Percentiles rank a stretch among this genome's conserved stretches.
phyloP scores from a whole-genome alignment of 139 green algal genomes.

The Closterium sp. region DNA sequence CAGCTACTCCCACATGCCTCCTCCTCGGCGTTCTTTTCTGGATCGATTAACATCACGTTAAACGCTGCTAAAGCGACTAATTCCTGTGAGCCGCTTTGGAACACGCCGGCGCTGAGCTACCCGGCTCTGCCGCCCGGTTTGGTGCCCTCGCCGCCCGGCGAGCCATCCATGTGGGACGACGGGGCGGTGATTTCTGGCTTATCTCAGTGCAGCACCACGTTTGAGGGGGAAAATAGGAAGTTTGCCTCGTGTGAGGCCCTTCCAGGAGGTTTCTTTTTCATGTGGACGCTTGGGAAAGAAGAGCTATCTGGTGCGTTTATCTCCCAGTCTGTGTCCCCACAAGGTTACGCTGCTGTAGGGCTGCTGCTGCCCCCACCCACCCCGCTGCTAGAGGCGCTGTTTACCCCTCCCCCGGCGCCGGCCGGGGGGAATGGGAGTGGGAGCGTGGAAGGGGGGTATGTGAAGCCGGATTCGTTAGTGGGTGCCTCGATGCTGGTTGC shows the following conservation, averaged over 20 bases:
- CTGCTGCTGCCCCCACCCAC: neutral
- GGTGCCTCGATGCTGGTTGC: neutral
- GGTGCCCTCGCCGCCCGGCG: neutral
- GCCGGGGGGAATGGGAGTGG: neutral
- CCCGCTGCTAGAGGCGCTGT: neutral
- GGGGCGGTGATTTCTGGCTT: neutral
- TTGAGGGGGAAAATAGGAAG: conserved; percentile 10
- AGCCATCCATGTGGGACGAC: neutral
- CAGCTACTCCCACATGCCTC: conserved; percentile 7
- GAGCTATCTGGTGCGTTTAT: conserved; percentile 8
- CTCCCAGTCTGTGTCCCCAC: neutral
- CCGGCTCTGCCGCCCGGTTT: conserved; percentile 12
- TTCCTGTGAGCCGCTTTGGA: neutral
- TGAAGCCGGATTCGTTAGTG: neutral
- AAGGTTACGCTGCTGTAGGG: neutral
- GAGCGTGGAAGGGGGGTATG: neutral
- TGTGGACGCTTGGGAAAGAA: conserved; percentile 8
- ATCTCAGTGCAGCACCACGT: conserved; percentile 10
- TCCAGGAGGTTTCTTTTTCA: conserved; percentile 13
- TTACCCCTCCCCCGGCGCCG: neutral
- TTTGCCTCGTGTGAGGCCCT: conserved; percentile 3
- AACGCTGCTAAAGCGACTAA: neutral
- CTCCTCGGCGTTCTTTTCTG: neutral
- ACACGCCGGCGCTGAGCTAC: neutral
- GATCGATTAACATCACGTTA: conserved; percentile 5